Evolutionary conservation across 495 filamentous ascomycete species (phyloP), one percentile per base, ranked within the genome.

Genomic region (Talaromyces nanjingensis): DNA sequence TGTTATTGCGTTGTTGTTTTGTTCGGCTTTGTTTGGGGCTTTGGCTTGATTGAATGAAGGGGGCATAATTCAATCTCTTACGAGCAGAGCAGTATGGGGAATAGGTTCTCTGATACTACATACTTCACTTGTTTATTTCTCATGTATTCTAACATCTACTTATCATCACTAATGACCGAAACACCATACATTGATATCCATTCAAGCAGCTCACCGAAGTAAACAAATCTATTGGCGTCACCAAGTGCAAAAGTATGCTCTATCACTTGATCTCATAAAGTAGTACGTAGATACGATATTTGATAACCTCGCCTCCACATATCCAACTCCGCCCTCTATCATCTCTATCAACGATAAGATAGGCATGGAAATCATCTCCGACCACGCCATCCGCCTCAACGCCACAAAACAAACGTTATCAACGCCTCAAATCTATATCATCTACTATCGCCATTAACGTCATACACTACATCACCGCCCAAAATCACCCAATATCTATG

Each of bases 1-100:
- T 1, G 52, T 80, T 0, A 39, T 80, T 60, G 76, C 69, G 0
- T 63, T 80, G 67, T n/a, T 80, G 22, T 72, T 76, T 53, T 71
- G 70, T 59, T 75, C 74, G 14, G 69, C 70, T n/a, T 12, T 77
- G 8, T 59, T 73, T 65, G 73, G 73, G 7, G 64, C 71, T 25
- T 27, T 72, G 39, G 69, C 69, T 34, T 75, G 63, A 56, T 24
- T 14, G 11, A 5, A 27, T 4, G 3, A 27, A 27, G 4, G 4
- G 27, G 27, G 27, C 1, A 24, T 27, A 5, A 5, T 27, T 27
- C 27, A 27, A 24, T 24, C 22, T 24, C 22, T 24, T 24, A 24
- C n/a, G n/a, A n/a, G n/a, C n/a, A n/a, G n/a, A n/a, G n/a, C n/a
- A n/a, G n/a, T n/a, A n/a, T n/a, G n/a, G n/a, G n/a, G n/a, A n/a